Percentiles rank a stretch among this genome's conserved stretches.
phyloP scores from a whole-genome alignment of 441 rosid species.

The Aleurites moluccanus region DNA sequence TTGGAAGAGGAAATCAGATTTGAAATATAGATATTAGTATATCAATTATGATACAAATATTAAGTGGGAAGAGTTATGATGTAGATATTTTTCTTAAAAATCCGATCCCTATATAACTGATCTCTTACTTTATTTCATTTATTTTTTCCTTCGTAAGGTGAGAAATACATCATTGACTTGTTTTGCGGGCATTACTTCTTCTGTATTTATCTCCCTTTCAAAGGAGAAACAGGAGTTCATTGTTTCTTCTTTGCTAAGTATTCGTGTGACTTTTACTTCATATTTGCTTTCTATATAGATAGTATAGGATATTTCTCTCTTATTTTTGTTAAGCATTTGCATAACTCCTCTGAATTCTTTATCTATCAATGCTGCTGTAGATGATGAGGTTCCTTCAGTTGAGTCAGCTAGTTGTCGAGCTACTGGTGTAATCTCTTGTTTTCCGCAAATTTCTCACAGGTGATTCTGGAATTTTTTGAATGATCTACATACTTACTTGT shows the following conservation, averaged over 20 bases:
- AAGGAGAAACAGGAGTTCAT: slow-evolving; percentile 61
- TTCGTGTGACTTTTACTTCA: slow-evolving; percentile 13
- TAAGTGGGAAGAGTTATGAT: slow-evolving; percentile 7
- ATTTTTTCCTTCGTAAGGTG: slow-evolving; percentile 56
- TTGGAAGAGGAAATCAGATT: not conserved
- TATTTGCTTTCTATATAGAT: slow-evolving; percentile 16
- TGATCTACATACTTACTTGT: slow-evolving; percentile 13
- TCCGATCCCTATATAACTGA: slow-evolving; percentile 14
- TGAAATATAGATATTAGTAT: slow-evolving; percentile 7
- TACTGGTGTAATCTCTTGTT: slow-evolving; percentile 85
- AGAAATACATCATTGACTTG: slow-evolving; percentile 83
- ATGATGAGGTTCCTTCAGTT: slow-evolving; percentile 75
- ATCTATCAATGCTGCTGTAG: slow-evolving; percentile 63
- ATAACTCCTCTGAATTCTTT: slow-evolving; percentile 26
- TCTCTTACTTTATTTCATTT: slow-evolving; percentile 12
- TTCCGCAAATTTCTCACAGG: slow-evolving; percentile 68
- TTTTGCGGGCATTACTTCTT: slow-evolving; percentile 91
- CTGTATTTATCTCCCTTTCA: slow-evolving; percentile 56
- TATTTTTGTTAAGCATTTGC: slow-evolving; percentile 11
- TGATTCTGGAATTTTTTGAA: slow-evolving; percentile 32
- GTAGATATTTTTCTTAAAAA: slow-evolving; percentile 7
- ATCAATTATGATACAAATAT: slow-evolving; percentile 1
- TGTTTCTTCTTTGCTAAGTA: slow-evolving; percentile 66
- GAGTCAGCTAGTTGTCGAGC: slow-evolving; percentile 97
- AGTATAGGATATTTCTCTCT: not conserved